Base-by-base conservation (phyloP, 2,329 filamentous ascomycete species). In the Mycocentrospora acerina region DNA sequence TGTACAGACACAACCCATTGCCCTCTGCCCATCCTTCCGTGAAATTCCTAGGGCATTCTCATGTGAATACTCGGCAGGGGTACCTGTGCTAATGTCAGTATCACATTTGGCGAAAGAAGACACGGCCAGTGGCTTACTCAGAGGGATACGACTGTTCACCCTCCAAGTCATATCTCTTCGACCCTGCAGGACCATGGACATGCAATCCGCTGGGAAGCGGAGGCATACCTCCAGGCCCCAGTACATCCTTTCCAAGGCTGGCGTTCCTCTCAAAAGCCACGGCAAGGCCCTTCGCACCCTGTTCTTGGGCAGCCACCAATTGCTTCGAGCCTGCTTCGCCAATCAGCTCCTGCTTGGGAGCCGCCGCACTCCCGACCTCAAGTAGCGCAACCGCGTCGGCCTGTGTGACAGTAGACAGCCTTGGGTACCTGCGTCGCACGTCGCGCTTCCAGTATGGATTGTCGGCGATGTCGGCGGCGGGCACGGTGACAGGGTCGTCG, bases 381-480 rank as follows among this genome's bases (percentile, higher is more conserved):
- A 98, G 76, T 57, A 98, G 80, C 28, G 85, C 86, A 16, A 93
- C 93, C 35, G 89, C 83, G 68, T 97, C 87, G 31, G 81, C 81
- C 75, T 97, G 93, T 43, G 76, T 84, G 46, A 98, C 80, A 30
- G 88, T 83, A 62, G 86, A 91, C 40, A 86, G 77, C 56, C 78
- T 79, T 22, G 93, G 87, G 73, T 97, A 97, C 59, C 78, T 78
- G 59, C 93, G 81, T 57, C 93, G 86, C 46, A 75, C 70, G 64
- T 98, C 93, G 60, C 93, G 90, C 78, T 95, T 94, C 89, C 90
- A 98, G 76, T 96, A 95, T 25, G 89, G 82, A 73, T 95, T 95
- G 69, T 91, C 88, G 59, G 89, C 89, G 58, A 95, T 83, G 67
- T 95, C 89, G 53, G 79, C 88, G 2, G 89, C 87, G n/a, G 89